Evolutionary conservation across 805 yeast genomes (phyloP).

Genomic region (Scheffersomyces amazonensis): DNA sequence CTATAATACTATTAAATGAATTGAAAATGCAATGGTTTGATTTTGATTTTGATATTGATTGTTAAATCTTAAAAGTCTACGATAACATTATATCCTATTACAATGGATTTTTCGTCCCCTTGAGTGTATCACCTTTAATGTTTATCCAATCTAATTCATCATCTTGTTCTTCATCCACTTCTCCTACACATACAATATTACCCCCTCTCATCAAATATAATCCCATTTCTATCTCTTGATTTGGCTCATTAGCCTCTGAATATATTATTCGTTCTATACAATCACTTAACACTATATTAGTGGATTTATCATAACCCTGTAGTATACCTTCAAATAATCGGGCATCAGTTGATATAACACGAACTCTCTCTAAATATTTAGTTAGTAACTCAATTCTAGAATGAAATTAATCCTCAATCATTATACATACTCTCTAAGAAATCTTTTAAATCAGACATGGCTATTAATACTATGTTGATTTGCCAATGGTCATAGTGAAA

Average conservation of each 20-base stretch:
- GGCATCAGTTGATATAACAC: conserved; percentile 43
- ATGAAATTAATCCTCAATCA: background rate
- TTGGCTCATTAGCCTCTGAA: conserved; percentile 34
- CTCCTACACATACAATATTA: conserved; percentile 54
- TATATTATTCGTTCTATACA: conserved; percentile 52
- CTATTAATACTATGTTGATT: background rate
- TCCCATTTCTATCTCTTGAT: conserved; percentile 44
- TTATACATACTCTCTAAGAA: conserved; percentile 31
- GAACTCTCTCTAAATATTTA: conserved; percentile 30
- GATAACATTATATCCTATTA: too few relatives aligned
- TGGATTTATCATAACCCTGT: conserved; percentile 61
- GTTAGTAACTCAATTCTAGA: too few relatives aligned
- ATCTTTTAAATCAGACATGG: conserved; percentile 30
- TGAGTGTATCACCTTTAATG: conserved; percentile 29
- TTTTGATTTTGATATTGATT: too few relatives aligned
- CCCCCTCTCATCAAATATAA: conserved; percentile 57
- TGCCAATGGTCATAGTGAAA: too few relatives aligned
- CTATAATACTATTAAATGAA: too few relatives aligned
- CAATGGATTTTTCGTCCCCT: conserved; percentile 40
- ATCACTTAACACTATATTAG: conserved; percentile 54
- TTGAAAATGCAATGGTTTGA: too few relatives aligned
- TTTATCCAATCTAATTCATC: conserved; percentile 39
- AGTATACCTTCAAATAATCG: conserved; percentile 41
- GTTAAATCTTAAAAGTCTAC: too few relatives aligned
- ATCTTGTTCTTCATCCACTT: conserved; percentile 44